Evolutionary conservation across 2,329 filamentous ascomycete genomes (phyloP).

Genomic region (Aureobasidium sp.): DNA sequence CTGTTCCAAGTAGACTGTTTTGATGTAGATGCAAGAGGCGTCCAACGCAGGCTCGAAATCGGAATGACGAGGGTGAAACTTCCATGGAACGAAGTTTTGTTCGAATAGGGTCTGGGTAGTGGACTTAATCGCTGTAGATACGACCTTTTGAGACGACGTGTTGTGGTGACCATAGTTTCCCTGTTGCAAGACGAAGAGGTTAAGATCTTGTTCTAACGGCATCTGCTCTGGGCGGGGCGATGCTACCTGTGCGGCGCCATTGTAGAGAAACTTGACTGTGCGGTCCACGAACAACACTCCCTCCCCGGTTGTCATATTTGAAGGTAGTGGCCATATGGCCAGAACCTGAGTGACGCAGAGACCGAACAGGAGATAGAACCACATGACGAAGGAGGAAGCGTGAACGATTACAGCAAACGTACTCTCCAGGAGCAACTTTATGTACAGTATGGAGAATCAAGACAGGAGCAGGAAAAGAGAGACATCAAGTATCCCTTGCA

Average conservation of each 20-base stretch:
- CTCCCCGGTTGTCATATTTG: conserved; percentile 31
- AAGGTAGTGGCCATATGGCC: conserved; percentile 39
- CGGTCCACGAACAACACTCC: conserved; percentile 34
- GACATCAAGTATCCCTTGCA: conserved; percentile 7
- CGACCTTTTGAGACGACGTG: conserved; percentile 29
- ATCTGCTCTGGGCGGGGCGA: conserved; percentile 10
- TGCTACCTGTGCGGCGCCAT: conserved; percentile 25
- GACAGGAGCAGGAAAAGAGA: conserved; percentile 5
- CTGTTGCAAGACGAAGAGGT: conserved; percentile 10
- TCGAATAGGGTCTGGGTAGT: conserved; percentile 58
- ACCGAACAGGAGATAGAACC: neutral
- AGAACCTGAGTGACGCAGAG: conserved; percentile 21
- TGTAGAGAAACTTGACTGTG: conserved; percentile 33
- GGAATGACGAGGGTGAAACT: conserved; percentile 58
- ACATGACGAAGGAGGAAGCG: neutral
- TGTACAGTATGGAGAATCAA: neutral
- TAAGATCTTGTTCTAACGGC: conserved; percentile 14
- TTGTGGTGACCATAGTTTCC: conserved; percentile 1
- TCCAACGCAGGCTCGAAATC: conserved; percentile 54
- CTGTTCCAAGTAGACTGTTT: conserved; percentile 56
- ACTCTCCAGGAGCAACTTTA: neutral
- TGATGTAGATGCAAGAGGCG: conserved; percentile 45
- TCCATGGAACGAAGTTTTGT: conserved; percentile 69
- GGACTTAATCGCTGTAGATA: conserved; percentile 44
- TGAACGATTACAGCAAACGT: neutral